Evolutionary conservation across 495 filamentous ascomycete species (phyloP), one percentile per base, ranked within the genome.

Genomic region (Aspergillus indologenus): DNA sequence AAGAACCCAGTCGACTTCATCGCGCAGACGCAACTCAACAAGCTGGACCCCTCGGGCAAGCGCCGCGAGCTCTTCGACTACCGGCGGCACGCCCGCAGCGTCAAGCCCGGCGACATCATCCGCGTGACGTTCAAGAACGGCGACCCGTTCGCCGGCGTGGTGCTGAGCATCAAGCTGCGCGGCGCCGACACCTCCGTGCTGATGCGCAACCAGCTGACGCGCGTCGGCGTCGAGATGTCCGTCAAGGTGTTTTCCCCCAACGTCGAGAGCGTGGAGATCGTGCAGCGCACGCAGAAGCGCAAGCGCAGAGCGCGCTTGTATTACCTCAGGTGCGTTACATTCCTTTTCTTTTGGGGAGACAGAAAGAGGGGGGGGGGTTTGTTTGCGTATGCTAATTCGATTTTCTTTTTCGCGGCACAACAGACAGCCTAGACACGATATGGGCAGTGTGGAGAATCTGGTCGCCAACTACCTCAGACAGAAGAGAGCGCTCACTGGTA

Each of bases 201-300:
- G 60, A 79, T 99, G 54, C 81, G 94, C 23, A 92, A 91, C 65
- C 84, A 92, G 62, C 71, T 99, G 54, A 87, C 85, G 45, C 81
- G 87, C 54, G 83, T 94, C 6, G 90, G 90, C 48, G 91, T 96
- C n/a, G 94, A 99, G 84, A 92, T 96, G 90, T 96, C 90, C 83
- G 90, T 87, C 69, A 99, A 98, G 83, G 78, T 96, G 52, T 98
- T 91, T 77, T 87, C 81, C 61, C 92, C 92, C 59, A 90, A 89
- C 70, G 87, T 98, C 51, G 82, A 88, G 65, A 90, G 90, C 57
- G 89, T 99, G 66, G 95, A 99, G 77, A 87, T 99, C 62, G 89
- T 98, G 72, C 88, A 96, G 85, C 81, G 92, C 54, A 81, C 81
- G 55, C 79, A 81, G 72, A 92, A 89, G 86, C 83, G 90, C 73